Percentiles rank a stretch among this genome's conserved stretches.
Conservation (phyloP, 2,329 filamentous ascomycete species). For the Gyromitra esculenta region DNA sequence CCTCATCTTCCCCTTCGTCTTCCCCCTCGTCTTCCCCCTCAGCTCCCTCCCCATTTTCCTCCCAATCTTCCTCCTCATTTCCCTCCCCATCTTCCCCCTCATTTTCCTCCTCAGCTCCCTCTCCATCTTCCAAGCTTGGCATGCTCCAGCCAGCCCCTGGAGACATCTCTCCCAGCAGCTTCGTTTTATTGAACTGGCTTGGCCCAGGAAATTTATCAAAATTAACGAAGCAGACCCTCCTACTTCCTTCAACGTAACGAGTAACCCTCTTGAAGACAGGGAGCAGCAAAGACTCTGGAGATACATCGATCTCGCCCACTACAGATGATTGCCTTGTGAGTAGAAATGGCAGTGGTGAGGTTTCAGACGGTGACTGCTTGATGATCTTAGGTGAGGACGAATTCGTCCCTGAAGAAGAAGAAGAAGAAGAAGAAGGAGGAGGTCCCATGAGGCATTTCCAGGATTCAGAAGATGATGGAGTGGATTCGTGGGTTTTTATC, state of each 20-base stretch:
- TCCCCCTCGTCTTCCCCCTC: not conserved
- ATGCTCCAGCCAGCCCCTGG: not conserved
- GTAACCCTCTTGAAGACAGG: constrained; percentile 10
- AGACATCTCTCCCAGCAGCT: not conserved
- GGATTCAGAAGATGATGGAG: not conserved
- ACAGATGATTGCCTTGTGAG: not conserved
- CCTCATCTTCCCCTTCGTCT: not conserved
- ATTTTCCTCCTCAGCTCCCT: too few species aligned
- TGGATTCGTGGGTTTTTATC: not conserved
- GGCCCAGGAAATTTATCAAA: constrained; percentile 26
- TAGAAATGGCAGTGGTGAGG: not conserved
- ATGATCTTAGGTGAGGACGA: not conserved
- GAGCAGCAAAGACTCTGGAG: constrained; percentile 13
- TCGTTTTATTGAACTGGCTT: not conserved
- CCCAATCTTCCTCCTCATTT: too few species aligned
- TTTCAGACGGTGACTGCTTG: not conserved
- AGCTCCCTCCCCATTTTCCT: not conserved
- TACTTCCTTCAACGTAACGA: constrained; percentile 6
- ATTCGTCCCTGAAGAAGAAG: not conserved
- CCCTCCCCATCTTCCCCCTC: too few species aligned
- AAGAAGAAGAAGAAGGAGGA: not conserved
- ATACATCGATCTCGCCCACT: not conserved
- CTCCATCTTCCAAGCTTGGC: not conserved
- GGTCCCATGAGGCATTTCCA: constrained; percentile 1
- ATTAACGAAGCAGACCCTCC: constrained; percentile 18